Conservation (phyloP, 805 yeast genomes). For the Saccharomycopsis fibuligera region DNA sequence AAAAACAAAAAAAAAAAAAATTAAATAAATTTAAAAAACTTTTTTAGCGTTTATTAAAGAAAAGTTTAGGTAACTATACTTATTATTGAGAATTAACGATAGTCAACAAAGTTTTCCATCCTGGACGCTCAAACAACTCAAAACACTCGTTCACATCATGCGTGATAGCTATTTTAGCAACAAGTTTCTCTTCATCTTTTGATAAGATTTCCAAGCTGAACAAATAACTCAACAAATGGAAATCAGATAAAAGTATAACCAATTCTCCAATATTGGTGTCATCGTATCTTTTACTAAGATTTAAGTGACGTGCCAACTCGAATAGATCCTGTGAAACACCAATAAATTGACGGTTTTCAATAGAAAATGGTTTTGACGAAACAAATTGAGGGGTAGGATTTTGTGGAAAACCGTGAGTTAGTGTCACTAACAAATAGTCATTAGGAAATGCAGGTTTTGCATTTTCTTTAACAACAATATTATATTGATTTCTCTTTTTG, state of each 20-base stretch:
- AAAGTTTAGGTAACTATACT: too few relatives aligned
- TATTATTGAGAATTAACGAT: slow-evolving; percentile 26
- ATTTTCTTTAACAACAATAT: slow-evolving; percentile 75
- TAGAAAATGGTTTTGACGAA: slow-evolving; percentile 47
- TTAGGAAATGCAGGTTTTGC: slow-evolving; percentile 92
- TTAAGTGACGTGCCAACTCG: slow-evolving; percentile 47
- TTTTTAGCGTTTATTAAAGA: too few relatives aligned
- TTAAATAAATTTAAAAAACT: background rate
- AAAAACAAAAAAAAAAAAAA: background rate
- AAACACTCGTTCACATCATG: slow-evolving; percentile 40
- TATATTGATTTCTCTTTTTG: slow-evolving; percentile 80
- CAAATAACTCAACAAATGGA: slow-evolving; percentile 66
- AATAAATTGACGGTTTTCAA: slow-evolving; percentile 72
- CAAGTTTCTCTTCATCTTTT: slow-evolving; percentile 43
- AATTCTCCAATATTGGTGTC: slow-evolving; percentile 30
- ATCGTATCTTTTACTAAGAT: slow-evolving; percentile 25
- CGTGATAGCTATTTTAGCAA: slow-evolving; percentile 42
- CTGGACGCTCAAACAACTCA: slow-evolving; percentile 53
- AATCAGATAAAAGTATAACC: slow-evolving; percentile 46
- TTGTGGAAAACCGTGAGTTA: slow-evolving; percentile 90
- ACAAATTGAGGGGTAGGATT: slow-evolving; percentile 45
- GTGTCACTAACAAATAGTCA: slow-evolving; percentile 79
- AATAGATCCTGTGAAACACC: slow-evolving; percentile 68
- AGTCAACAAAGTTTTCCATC: slow-evolving; percentile 78
- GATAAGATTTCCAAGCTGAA: slow-evolving; percentile 51